These are phyloP conservation scores for Pseudopithomyces chartarum DNA, from an alignment of 2,329 filamentous ascomycete genomes.

Conservation along the genomic window DNA sequence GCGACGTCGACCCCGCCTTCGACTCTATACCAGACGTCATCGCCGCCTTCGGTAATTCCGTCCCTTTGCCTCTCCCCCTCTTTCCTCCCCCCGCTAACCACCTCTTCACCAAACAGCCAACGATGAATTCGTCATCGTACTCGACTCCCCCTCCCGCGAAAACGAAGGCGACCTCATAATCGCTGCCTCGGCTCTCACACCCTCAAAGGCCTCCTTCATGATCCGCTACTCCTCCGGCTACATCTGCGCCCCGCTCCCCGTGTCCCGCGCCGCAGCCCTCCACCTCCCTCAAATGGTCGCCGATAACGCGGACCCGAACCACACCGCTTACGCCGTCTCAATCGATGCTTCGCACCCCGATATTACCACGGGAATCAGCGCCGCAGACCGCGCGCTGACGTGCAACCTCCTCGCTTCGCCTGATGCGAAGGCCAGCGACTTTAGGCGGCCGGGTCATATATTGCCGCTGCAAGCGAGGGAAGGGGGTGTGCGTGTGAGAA, in stretches of 20 bases:
- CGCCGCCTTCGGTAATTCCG: slow-evolving; percentile 52
- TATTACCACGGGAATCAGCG: slow-evolving; percentile 82
- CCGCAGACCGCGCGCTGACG: slow-evolving; percentile 82
- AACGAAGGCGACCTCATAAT: slow-evolving; percentile 99
- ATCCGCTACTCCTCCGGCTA: slow-evolving; percentile 87
- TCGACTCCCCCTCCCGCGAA: slow-evolving; percentile 89
- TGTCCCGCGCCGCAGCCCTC: slow-evolving; percentile 70
- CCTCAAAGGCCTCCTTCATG: slow-evolving; percentile 94
- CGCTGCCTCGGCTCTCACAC: slow-evolving; percentile 80
- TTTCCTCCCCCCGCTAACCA: slow-evolving; percentile 14
- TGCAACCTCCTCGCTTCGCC: slow-evolving; percentile 78
- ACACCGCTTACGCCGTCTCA: slow-evolving; percentile 91
- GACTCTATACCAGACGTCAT: slow-evolving; percentile 54
- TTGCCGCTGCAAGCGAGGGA: slow-evolving; percentile 79
- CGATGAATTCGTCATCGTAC: slow-evolving; percentile 93
- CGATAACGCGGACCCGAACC: slow-evolving; percentile 77
- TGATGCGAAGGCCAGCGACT: slow-evolving; percentile 56
- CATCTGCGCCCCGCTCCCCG: slow-evolving; percentile 84
- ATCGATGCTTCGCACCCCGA: slow-evolving; percentile 75
- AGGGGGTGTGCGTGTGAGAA: slow-evolving; percentile 79
- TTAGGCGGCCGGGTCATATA: slow-evolving; percentile 87
- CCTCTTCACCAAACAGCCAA: slow-evolving; percentile 40
- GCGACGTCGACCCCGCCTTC: slow-evolving; percentile 41
- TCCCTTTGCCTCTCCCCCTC: slow-evolving; percentile 7
- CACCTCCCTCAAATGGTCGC: slow-evolving; percentile 87